Evolutionary conservation across 805 yeast genomes (phyloP), one percentile per base, ranked within the genome.

Genomic region (Metschnikowia baotianmanensis): DNA sequence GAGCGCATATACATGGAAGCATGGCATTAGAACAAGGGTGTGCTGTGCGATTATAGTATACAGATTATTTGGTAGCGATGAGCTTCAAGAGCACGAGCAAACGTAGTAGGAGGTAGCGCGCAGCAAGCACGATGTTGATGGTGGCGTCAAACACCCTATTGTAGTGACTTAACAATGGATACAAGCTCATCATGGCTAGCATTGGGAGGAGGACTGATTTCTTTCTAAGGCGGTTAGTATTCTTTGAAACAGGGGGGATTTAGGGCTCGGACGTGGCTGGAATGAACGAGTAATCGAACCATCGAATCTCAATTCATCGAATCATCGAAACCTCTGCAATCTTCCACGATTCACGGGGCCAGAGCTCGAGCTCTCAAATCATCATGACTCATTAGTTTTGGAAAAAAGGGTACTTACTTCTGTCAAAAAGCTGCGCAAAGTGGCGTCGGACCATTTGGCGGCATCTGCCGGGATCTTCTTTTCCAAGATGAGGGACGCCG

Each of bases 181-280:
- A 71, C 65, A 65, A 71, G 71, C 60, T 64, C 67, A 59, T 61
- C 60, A 59, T 61, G 64, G 63, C 71, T 56, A 64, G 72, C 69
- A 64, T 65, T 59, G 55, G 64, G 58, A 53, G 76, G 72, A 62
- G 71, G 58, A 54, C 57, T 54, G 62, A 71, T 61, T 54, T 71
- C 76, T 69, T 71, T 69, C 77, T 72, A 43, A 38, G 44, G 46
- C 15, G 47, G 51, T 56, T 55, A 55, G 53, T 52, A 45, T 35
- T 24, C 25, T 34, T 32, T 23, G 16, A 6, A 10, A 5, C 11
- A 29, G 20, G 10, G 7, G 31, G 20, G 23, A 13, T 15, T 17
- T 17, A n/a, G n/a, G n/a, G n/a, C n/a, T n/a, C n/a, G n/a, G n/a
- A n/a, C n/a, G n/a, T n/a, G n/a, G n/a, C n/a, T n/a, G n/a, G n/a